Percentiles rank a stretch among this genome's conserved stretches.
Evolutionary conservation across 257 asterid species (phyloP).

Genomic region (Mentha longifolia): DNA sequence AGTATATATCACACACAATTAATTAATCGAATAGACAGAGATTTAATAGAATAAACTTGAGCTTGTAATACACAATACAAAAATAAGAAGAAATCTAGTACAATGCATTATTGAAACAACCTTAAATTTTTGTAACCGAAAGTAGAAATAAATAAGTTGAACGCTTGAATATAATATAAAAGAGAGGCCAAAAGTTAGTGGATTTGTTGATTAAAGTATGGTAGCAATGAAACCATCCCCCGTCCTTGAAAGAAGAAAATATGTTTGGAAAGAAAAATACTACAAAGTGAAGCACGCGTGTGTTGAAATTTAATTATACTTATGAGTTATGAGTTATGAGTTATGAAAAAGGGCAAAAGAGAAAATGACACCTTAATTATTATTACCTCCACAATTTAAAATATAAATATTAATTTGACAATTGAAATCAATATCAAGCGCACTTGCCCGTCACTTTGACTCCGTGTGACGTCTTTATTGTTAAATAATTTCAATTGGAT

Average conservation of each 20-base stretch:
- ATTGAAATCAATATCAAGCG: neutral
- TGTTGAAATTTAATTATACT: conserved; percentile 31
- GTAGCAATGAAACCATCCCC: conserved; percentile 26
- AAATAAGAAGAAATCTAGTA: no score
- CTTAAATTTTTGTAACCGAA: conserved; percentile 8
- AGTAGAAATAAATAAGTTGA: neutral
- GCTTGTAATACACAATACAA: no score
- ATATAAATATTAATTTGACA: neutral
- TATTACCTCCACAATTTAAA: conserved; percentile 27
- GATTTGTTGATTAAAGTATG: conserved; percentile 38
- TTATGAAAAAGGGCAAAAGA: conserved; percentile 3
- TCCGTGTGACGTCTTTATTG: neutral
- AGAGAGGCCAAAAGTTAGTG: conserved; percentile 30
- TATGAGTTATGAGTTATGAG: neutral
- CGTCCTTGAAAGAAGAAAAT: conserved; percentile 18
- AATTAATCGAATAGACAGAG: no score
- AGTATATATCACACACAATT: no score
- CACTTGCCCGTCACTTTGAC: neutral
- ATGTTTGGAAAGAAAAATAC: neutral
- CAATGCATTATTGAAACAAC: no score
- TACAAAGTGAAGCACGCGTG: conserved; percentile 47
- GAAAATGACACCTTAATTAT: conserved; percentile 36
- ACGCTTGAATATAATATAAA: neutral
- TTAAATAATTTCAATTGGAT: neutral
- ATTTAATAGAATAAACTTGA: no score